These are phyloP conservation scores for Tolypocladium nubicola DNA, from an alignment of 2,329 filamentous ascomycete genomes.

Conservation along the genomic window DNA sequence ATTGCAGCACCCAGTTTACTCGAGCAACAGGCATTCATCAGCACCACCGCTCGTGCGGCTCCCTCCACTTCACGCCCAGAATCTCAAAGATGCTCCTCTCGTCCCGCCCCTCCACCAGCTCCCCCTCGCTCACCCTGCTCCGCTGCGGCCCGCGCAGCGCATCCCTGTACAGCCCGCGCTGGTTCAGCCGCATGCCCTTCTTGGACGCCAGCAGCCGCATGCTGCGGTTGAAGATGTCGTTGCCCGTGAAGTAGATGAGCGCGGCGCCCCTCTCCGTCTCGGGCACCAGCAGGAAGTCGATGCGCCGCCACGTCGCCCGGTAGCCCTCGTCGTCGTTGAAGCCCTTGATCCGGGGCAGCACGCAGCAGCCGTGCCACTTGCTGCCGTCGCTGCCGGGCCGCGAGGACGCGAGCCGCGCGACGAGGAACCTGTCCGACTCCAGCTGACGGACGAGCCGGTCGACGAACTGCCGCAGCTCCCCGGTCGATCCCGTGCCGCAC, in stretches of 20 bases:
- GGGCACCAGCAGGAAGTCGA: slow-evolving; percentile 79
- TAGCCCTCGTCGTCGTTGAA: slow-evolving; percentile 19
- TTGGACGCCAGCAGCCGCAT: slow-evolving; percentile 69
- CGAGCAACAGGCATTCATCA: slow-evolving; percentile 19
- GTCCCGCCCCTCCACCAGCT: slow-evolving; percentile 60
- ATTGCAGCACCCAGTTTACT: neutral
- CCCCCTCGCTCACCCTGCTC: slow-evolving; percentile 54
- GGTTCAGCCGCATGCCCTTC: slow-evolving; percentile 78
- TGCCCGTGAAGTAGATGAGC: slow-evolving; percentile 89
- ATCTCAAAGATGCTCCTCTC: slow-evolving; percentile 75
- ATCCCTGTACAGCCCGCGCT: slow-evolving; percentile 66
- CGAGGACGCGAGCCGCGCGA: slow-evolving; percentile 53
- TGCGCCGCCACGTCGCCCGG: slow-evolving; percentile 57
- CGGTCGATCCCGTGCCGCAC: slow-evolving; percentile 37
- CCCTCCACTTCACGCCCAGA: slow-evolving; percentile 75
- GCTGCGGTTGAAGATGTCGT: slow-evolving; percentile 89
- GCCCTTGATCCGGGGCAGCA: slow-evolving; percentile 41
- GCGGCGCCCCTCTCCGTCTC: slow-evolving; percentile 72
- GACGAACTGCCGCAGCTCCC: slow-evolving; percentile 52
- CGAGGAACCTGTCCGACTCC: slow-evolving; percentile 53
- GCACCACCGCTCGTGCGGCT: slow-evolving; percentile 66
- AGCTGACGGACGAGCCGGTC: slow-evolving; percentile 53
- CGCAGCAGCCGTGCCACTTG: slow-evolving; percentile 84
- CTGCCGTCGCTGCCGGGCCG: slow-evolving; percentile 42
- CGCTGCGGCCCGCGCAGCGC: slow-evolving; percentile 49